These are phyloP conservation scores for Pleurotus salmoneostramineus DNA, from an alignment of 768 basidiomycete species.

Conservation along the genomic window DNA sequence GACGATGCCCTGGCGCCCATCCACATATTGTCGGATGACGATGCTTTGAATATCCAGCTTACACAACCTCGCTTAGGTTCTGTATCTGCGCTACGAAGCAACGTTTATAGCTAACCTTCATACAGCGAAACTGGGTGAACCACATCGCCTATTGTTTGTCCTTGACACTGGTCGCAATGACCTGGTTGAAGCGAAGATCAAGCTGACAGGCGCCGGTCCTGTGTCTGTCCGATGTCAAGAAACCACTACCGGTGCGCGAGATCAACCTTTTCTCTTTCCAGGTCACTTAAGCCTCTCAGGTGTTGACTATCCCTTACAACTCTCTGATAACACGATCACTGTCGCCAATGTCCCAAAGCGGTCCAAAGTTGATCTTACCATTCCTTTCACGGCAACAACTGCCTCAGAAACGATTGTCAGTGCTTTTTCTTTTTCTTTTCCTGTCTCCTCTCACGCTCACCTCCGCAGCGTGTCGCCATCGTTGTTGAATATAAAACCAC, in stretches of 20 bases:
- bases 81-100: neutral
- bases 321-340: conserved; percentile 36
- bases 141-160: conserved; percentile 48
- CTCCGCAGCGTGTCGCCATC: conserved; percentile 60
- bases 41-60: conserved; percentile 61
- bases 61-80: conserved; percentile 43
- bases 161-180: conserved; percentile 71
- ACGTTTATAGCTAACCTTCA: conserved; percentile 6
- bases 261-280: no score
- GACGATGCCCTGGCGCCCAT: conserved; percentile 33
- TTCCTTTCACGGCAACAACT: conserved; percentile 69
- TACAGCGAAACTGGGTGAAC: conserved; percentile 63
- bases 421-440: neutral
- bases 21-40: conserved; percentile 57
- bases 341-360: conserved; percentile 46
- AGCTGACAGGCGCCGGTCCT: conserved; percentile 45
- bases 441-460: neutral
- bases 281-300: neutral
- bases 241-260: conserved; percentile 17
- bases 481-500: conserved; percentile 66
- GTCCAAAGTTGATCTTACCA: conserved; percentile 39
- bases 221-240: conserved; percentile 47
- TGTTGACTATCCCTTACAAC: neutral
- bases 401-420: conserved; percentile 56
- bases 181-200: conserved; percentile 48